Evolutionary conservation across 2,329 filamentous ascomycete species (phyloP).

Genomic region (Grosmannia clavigera): DNA sequence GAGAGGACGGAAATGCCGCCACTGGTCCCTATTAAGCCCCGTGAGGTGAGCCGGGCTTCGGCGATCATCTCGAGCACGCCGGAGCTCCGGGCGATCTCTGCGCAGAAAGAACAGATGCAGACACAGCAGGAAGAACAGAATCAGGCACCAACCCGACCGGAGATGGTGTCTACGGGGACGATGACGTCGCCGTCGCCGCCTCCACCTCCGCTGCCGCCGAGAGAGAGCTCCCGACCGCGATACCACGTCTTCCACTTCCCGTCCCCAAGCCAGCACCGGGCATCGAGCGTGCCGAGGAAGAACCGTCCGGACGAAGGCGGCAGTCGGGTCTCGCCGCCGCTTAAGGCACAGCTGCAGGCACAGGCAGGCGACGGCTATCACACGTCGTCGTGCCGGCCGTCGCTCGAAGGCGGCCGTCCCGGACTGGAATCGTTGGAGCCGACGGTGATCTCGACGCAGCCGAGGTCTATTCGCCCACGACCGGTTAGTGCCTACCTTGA

Average conservation of each 20-base stretch:
- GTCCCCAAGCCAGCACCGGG: conserved; percentile 24
- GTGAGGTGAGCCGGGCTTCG: conserved; percentile 46
- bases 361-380: conserved; percentile 24
- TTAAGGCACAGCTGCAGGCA: conserved; percentile 21
- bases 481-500: conserved; percentile 76
- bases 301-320: conserved; percentile 3
- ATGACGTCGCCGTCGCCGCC: conserved; percentile 58
- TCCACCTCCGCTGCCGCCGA: conserved; percentile 35
- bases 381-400: conserved; percentile 47
- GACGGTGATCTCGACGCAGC: conserved; percentile 38
- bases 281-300: conserved; percentile 24
- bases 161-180: conserved; percentile 53
- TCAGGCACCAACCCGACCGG: conserved; percentile 13
- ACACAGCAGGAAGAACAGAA: conserved; percentile 14
- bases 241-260: conserved; percentile 31
- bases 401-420: conserved; percentile 59
- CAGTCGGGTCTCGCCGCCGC: conserved; percentile 11
- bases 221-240: conserved; percentile 24
- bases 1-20: neutral
- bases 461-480: conserved; percentile 38
- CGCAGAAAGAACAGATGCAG: conserved; percentile 20
- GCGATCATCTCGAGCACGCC: conserved; percentile 52
- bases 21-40: conserved; percentile 3
- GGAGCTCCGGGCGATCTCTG: conserved; percentile 45
- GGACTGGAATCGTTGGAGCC: conserved; percentile 46